Conservation (phyloP, 192 early-diverging fungal genomes). For the Haplosporangium gracile region DNA sequence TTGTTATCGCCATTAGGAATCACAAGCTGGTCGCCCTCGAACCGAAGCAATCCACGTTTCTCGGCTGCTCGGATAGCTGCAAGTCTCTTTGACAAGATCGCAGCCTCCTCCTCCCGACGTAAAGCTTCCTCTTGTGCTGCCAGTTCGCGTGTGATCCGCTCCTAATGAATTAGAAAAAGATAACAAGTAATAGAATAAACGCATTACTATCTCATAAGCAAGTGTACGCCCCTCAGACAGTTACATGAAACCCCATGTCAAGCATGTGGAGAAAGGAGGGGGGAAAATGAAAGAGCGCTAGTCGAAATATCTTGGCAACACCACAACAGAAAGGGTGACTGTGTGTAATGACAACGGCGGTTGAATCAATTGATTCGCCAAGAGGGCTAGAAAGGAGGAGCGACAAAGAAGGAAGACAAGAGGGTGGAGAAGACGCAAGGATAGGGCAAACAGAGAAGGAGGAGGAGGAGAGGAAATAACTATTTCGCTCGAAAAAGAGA, state of each 20-base stretch:
- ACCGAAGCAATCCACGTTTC: conserved; percentile 37
- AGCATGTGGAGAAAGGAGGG: background rate
- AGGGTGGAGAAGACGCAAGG: too few relatives aligned
- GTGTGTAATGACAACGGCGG: background rate
- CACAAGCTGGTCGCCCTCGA: conserved; percentile 33
- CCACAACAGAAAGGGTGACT: background rate
- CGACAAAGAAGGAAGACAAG: too few relatives aligned
- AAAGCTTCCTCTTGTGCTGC: conserved; percentile 49
- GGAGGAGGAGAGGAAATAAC: too few relatives aligned
- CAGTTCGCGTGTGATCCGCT: conserved; percentile 41
- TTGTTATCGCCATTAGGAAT: conserved; percentile 14
- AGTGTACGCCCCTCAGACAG: background rate
- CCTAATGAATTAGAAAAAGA: conserved; percentile 18
- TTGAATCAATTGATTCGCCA: background rate
- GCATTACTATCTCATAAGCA: background rate
- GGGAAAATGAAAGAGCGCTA: background rate
- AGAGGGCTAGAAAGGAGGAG: background rate
- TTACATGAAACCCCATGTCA: background rate
- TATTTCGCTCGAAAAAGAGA: background rate
- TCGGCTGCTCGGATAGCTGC: conserved; percentile 49
- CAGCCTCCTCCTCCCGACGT: conserved; percentile 38
- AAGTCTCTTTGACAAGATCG: conserved; percentile 24
- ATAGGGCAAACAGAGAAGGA: too few relatives aligned
- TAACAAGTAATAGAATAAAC: background rate
- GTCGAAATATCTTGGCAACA: background rate